phyloP scores from a whole-genome alignment of 805 yeast genomes.

The Cyberlindnera meyerae region DNA sequence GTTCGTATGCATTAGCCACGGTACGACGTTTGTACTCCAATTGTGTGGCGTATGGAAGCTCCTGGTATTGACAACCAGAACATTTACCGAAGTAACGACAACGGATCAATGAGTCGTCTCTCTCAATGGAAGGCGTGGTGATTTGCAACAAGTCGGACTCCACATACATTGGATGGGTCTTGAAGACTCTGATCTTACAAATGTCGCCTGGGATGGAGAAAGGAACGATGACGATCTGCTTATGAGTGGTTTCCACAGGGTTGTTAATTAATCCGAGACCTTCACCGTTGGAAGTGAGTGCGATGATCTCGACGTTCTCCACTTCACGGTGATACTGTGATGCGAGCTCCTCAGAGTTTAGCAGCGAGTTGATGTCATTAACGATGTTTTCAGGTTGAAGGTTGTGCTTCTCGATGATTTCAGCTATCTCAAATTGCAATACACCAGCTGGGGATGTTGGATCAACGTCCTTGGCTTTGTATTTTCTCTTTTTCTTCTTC shows the following conservation, averaged over 20 bases:
- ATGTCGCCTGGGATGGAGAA: slow-evolving; percentile 85
- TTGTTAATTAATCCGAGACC: slow-evolving; percentile 70
- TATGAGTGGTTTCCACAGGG: slow-evolving; percentile 41
- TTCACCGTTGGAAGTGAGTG: slow-evolving; percentile 76
- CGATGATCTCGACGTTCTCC: slow-evolving; percentile 49
- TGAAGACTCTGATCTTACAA: slow-evolving; percentile 65
- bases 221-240: slow-evolving; percentile 75
- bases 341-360: slow-evolving; percentile 50
- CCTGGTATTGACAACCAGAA: slow-evolving; percentile 93
- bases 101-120: slow-evolving; percentile 55
- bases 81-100: slow-evolving; percentile 89
- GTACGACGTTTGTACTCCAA: slow-evolving; percentile 67
- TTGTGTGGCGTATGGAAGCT: slow-evolving; percentile 68
- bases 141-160: slow-evolving; percentile 70
- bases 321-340: slow-evolving; percentile 55
- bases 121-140: slow-evolving; percentile 33
- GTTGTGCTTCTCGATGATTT: slow-evolving; percentile 40
- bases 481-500: slow-evolving; percentile 36
- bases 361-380: slow-evolving; percentile 61
- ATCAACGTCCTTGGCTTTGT: slow-evolving; percentile 63
- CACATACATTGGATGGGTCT: slow-evolving; percentile 68
- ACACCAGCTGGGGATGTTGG: slow-evolving; percentile 80
- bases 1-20: slow-evolving; percentile 74
- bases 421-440: slow-evolving; percentile 65
- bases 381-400: slow-evolving; percentile 42